A percentile compares a stretch with the other conserved stretches of the same genome.
These are phyloP conservation scores for Bolboschoenus planiculmis DNA, from an alignment of 176 grass and related monocot species.

Conservation along the genomic window DNA sequence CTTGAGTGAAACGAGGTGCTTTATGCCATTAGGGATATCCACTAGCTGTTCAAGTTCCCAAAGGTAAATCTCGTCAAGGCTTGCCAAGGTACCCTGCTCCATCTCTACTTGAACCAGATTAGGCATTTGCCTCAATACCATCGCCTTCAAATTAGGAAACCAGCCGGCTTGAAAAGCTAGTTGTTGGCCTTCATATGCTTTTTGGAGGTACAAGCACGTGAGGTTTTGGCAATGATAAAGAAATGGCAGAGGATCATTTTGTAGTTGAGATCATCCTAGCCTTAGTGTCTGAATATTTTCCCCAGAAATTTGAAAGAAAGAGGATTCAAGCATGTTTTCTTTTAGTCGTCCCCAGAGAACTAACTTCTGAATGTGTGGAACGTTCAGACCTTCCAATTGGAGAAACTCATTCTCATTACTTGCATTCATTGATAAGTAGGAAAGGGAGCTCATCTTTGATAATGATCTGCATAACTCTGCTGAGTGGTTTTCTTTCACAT, in stretches of 20 bases:
- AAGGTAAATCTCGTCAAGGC: background rate
- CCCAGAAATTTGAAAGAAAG: slow-evolving; percentile 19
- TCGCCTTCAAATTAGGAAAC: slow-evolving; percentile 10
- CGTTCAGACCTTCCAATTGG: slow-evolving; percentile 2
- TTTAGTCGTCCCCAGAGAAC: background rate
- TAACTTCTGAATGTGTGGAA: background rate
- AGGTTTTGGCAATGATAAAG: slow-evolving; percentile 20
- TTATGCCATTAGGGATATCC: slow-evolving; percentile 21
- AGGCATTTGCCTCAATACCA: background rate
- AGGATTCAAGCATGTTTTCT: slow-evolving; percentile 11
- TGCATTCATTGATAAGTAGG: slow-evolving; percentile 12
- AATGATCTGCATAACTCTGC: slow-evolving; percentile 14
- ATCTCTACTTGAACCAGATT: slow-evolving; percentile 6
- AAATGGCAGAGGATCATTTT: slow-evolving; percentile 8
- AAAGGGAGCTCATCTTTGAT: slow-evolving; percentile 21
- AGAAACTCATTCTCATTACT: slow-evolving; percentile 31
- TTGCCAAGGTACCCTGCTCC: slow-evolving; percentile 26
- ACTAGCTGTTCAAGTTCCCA: slow-evolving; percentile 2
- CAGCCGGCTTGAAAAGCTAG: slow-evolving; percentile 2
- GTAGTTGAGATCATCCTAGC: background rate
- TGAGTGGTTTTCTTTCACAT: slow-evolving; percentile 11
- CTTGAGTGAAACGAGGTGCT: slow-evolving; percentile 11
- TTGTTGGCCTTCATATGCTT: slow-evolving; percentile 30
- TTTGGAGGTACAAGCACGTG: background rate
- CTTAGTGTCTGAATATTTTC: background rate